Conservation (phyloP, 2,329 filamentous ascomycete species). For the Penicillium sp. region DNA sequence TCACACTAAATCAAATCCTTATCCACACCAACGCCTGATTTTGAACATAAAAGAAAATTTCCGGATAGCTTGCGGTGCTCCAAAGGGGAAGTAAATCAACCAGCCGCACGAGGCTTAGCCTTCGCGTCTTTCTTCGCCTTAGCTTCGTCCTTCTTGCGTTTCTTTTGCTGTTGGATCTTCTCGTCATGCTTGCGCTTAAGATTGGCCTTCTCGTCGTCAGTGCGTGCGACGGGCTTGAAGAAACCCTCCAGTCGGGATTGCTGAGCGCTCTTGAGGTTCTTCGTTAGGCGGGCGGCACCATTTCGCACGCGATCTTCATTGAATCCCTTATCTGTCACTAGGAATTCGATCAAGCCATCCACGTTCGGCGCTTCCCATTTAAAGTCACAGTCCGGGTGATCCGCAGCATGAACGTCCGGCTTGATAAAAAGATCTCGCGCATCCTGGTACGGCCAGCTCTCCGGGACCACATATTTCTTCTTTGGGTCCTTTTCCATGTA, state of each 20-base stretch:
- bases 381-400: constrained; percentile 89
- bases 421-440: constrained; percentile 90
- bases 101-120: constrained; percentile 75
- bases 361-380: constrained; percentile 96
- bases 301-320: constrained; percentile 89
- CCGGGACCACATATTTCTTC: constrained; percentile 81
- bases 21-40: constrained; percentile 21
- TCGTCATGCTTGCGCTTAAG: constrained; percentile 94
- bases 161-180: constrained; percentile 89
- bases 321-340: constrained; percentile 95
- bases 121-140: constrained; percentile 95
- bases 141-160: constrained; percentile 90
- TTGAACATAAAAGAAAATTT: not conserved
- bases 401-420: constrained; percentile 82
- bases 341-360: constrained; percentile 84
- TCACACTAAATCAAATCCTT: constrained; percentile 2
- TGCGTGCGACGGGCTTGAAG: constrained; percentile 91
- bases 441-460: constrained; percentile 96
- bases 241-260: constrained; percentile 93
- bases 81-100: constrained; percentile 41
- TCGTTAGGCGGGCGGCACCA: constrained; percentile 77
- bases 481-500: constrained; percentile 75
- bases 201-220: constrained; percentile 79
- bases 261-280: constrained; percentile 88
- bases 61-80: too few relatives aligned